Base-by-base conservation (phyloP, 2,329 filamentous ascomycete genomes). In the Stachybotrys chartarum region DNA sequence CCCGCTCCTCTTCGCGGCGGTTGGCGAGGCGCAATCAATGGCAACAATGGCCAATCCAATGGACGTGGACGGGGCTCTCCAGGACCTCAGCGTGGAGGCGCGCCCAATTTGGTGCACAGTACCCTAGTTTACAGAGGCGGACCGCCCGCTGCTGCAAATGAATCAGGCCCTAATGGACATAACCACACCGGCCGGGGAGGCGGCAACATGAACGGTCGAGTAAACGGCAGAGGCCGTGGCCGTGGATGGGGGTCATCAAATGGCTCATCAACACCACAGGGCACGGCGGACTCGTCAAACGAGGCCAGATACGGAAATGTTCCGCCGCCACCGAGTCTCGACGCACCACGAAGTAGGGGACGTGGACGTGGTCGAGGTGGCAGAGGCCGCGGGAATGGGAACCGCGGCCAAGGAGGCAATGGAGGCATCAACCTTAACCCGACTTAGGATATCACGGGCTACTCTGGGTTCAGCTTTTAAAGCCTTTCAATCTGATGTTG, bases 301-400 rank as follows among this genome's bases (percentile, higher is more conserved):
- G 63, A 64, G 56, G 63, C 64, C 50, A 68, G 67, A 39, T 86
- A 82, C 63, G 78, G 77, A 56, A 78, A 78, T 16, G 80, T 86
- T 7, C 82, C 83, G 32, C 86, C 86, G 24, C 86, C 86, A 1
- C 69, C 80, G 1, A 78, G 67, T 48, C 70, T 88, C 12, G 78
- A 86, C 59, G 63, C 72, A 17, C 64, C 70, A 24, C 72, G 72
- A 31, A 69, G 75, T 35, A 65, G 71, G 45, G 70, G 73, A 5
- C 70, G 72, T 35, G 71, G 73, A 8, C 70, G 73, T 54, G 71
- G 71, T 12, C 68, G 75, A 14, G 70, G 75, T 50, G 70, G 71
- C 45, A 66, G 75, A 53, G 74, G 76, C 50, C 66, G 71, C 35
- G 45, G 45, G 10, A 24, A 24, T 17, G 67, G 66, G 45, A 63